Conservation (phyloP, 2,329 filamentous ascomycete genomes). For the Penicillium sp. region DNA sequence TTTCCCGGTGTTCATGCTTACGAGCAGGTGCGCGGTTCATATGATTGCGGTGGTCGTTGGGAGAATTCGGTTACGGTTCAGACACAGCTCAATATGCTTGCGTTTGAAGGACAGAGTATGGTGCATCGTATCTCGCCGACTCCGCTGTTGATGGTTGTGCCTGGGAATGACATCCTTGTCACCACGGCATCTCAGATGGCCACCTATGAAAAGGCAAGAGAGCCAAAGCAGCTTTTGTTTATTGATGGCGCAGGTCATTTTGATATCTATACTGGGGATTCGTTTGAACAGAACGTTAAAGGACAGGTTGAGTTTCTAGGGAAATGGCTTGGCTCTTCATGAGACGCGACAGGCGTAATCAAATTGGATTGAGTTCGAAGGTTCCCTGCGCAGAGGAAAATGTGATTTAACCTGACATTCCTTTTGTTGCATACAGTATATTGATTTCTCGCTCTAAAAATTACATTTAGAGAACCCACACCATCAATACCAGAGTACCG, state of each 20-base stretch:
- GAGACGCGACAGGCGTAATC: background rate
- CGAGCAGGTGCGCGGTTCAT: background rate
- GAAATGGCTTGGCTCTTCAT: conserved; percentile 5
- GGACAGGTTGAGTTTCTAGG: conserved; percentile 33
- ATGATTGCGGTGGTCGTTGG: conserved; percentile 2
- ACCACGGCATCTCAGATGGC: conserved; percentile 21
- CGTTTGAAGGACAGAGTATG: conserved; percentile 3
- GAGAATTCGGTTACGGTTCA: conserved; percentile 1
- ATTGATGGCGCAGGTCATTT: conserved; percentile 39
- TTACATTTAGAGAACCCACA: too few species aligned
- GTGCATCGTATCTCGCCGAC: conserved; percentile 8
- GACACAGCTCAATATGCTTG: conserved; percentile 4
- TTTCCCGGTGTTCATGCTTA: conserved; percentile 4
- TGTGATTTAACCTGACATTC: too few species aligned
- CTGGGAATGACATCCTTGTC: conserved; percentile 4
- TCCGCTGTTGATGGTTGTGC: conserved; percentile 3
- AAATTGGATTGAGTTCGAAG: background rate
- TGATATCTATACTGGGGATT: conserved; percentile 35
- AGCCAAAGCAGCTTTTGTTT: conserved; percentile 40
- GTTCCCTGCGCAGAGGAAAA: too few species aligned
- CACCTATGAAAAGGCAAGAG: conserved; percentile 35
- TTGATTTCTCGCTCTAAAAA: too few species aligned
- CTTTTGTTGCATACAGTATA: too few species aligned
- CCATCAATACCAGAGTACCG: too few species aligned
- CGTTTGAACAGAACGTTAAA: conserved; percentile 24